Evolutionary conservation across 2,329 filamentous ascomycete species (phyloP).

Genomic region (Colletotrichum agaves): DNA sequence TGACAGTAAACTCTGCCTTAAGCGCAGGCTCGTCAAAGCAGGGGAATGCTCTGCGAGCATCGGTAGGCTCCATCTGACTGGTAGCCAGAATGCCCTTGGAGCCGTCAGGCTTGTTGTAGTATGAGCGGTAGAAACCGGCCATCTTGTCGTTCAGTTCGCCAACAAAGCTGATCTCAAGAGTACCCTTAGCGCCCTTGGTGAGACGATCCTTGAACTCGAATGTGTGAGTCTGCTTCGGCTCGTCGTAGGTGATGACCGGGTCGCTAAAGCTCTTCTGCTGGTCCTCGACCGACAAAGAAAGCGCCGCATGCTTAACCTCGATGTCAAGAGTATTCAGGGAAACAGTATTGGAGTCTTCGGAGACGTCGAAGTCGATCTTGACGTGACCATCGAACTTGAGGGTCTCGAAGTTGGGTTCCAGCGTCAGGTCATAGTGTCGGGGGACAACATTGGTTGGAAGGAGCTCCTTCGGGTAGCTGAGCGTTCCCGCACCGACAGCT

Average conservation of each 20-base stretch:
- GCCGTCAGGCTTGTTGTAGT: constrained; percentile 86
- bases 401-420: constrained; percentile 90
- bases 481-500: constrained; percentile 29
- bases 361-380: constrained; percentile 86
- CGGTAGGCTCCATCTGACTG: constrained; percentile 96
- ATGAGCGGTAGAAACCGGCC: constrained; percentile 97
- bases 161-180: constrained; percentile 70
- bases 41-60: constrained; percentile 91
- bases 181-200: constrained; percentile 79
- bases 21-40: constrained; percentile 97
- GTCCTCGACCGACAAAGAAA: constrained; percentile 35
- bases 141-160: constrained; percentile 92
- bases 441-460: constrained; percentile 93
- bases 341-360: constrained; percentile 85
- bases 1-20: constrained; percentile 93
- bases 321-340: constrained; percentile 90
- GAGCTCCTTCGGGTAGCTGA: constrained; percentile 72
- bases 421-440: constrained; percentile 88
- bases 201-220: constrained; percentile 81
- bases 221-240: constrained; percentile 82
- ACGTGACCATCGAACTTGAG: constrained; percentile 90
- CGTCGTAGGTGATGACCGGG: constrained; percentile 78
- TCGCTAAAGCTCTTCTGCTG: constrained; percentile 63
- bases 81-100: constrained; percentile 85
- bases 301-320: constrained; percentile 75